Evolutionary conservation across 768 basidiomycete species (phyloP).

Genomic region (Grammothele lineata): DNA sequence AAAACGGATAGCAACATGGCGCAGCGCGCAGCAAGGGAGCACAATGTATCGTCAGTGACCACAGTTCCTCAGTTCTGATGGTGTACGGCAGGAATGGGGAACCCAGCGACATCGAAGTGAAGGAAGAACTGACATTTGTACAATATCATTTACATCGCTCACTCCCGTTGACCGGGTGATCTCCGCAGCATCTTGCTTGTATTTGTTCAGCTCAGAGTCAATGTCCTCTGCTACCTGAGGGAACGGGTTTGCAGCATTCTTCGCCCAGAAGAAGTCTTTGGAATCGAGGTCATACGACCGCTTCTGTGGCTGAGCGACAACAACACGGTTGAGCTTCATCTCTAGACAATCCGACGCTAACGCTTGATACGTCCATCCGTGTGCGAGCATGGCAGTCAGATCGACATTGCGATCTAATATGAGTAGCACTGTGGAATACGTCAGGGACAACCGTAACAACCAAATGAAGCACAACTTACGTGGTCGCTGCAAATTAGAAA

Average conservation of each 20-base stretch:
- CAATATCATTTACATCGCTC: slow-evolving; percentile 91
- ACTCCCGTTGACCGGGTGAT: slow-evolving; percentile 95
- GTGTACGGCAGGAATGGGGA: background rate
- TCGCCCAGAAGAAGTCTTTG: slow-evolving; percentile 99
- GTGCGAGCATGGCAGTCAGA: slow-evolving; percentile 86
- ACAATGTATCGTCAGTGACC: background rate
- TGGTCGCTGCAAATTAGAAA: slow-evolving; percentile 85
- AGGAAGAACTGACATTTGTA: slow-evolving; percentile 68
- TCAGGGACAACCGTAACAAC: background rate
- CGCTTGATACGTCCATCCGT: slow-evolving; percentile 99
- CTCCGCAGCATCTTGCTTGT: slow-evolving; percentile 95
- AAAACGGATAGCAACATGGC: too few relatives aligned
- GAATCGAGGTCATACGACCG: slow-evolving; percentile 96
- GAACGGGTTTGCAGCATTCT: slow-evolving; percentile 94
- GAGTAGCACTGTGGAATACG: slow-evolving; percentile 63
- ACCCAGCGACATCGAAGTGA: background rate
- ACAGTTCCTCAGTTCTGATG: background rate
- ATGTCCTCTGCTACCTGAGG: slow-evolving; percentile 99
- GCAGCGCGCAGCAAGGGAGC: background rate
- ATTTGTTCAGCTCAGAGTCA: slow-evolving; percentile 84
- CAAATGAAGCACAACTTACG: slow-evolving; percentile 41
- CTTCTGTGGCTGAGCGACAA: slow-evolving; percentile 68
- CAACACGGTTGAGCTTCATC: slow-evolving; percentile 93
- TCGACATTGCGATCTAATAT: slow-evolving; percentile 95
- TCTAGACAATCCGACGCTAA: slow-evolving; percentile 96